These are phyloP conservation scores for Pythium phragmiticola DNA, from an alignment of 352 stramenopile genomes.

Conservation along the genomic window DNA sequence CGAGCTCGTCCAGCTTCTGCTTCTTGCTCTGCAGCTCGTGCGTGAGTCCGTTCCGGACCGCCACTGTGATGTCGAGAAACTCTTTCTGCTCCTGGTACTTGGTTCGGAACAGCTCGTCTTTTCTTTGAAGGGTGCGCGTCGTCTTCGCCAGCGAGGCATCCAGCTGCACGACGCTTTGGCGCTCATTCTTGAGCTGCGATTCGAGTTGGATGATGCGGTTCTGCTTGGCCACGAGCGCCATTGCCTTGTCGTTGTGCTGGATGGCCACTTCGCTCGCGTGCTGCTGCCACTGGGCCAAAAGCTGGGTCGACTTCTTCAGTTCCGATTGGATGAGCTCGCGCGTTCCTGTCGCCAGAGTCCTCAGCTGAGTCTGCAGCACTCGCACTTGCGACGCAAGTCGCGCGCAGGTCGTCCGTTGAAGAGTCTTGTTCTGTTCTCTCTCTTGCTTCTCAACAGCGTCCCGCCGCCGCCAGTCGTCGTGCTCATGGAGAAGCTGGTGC, in stretches of 20 bases:
- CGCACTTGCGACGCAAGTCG: slow-evolving; percentile 20
- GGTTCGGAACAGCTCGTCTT: slow-evolving; percentile 27
- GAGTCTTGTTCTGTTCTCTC: not conserved
- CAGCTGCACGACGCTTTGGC: slow-evolving; percentile 44
- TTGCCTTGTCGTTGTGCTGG: slow-evolving; percentile 42
- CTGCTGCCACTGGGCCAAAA: slow-evolving; percentile 33
- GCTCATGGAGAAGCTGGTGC: slow-evolving; percentile 20
- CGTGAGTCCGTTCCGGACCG: slow-evolving; percentile 51
- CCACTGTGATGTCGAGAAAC: slow-evolving; percentile 58
- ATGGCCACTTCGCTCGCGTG: slow-evolving; percentile 48
- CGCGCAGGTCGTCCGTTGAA: not conserved
- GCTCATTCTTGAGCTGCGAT: slow-evolving; percentile 51
- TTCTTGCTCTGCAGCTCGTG: slow-evolving; percentile 54
- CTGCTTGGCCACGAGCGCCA: slow-evolving; percentile 47
- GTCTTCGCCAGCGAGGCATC: slow-evolving; percentile 39
- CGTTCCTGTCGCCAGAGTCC: slow-evolving; percentile 16
- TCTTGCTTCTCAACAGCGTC: not conserved
- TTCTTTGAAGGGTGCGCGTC: slow-evolving; percentile 37
- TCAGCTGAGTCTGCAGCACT: slow-evolving; percentile 18
- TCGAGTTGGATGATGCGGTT: slow-evolving; percentile 56
- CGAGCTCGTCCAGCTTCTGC: slow-evolving; percentile 41
- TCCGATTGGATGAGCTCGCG: slow-evolving; percentile 24
- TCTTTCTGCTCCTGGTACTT: slow-evolving; percentile 58
- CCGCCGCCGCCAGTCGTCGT: slow-evolving; percentile 1
- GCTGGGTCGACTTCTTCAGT: slow-evolving; percentile 34